Conservation (phyloP, 768 basidiomycete species). For the Calocybe cyanea region DNA sequence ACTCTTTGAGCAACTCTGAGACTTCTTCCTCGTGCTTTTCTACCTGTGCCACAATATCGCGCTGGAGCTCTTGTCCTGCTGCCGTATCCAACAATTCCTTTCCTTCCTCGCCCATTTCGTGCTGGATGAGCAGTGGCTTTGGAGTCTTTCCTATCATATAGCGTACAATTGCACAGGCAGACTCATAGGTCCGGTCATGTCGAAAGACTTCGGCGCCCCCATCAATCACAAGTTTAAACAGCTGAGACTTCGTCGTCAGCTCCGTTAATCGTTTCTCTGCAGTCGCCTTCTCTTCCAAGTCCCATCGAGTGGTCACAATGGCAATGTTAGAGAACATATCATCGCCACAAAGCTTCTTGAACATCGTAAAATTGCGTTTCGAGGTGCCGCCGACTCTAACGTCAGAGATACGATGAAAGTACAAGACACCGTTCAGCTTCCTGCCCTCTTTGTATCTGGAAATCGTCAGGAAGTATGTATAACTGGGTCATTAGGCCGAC, state of each 20-base stretch:
- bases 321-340: constrained; percentile 5
- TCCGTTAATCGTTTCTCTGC: background rate
- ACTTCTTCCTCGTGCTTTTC: constrained; percentile 31
- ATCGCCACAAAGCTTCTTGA: constrained; percentile 8
- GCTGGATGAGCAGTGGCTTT: background rate
- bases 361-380: constrained; percentile 8
- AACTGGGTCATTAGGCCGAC: background rate
- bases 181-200: background rate
- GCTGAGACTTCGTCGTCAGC: background rate
- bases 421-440: constrained; percentile 6
- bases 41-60: constrained; percentile 30
- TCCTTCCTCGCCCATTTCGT: constrained; percentile 30
- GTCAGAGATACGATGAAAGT: constrained; percentile 7
- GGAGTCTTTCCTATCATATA: background rate
- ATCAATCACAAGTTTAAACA: constrained; percentile 3
- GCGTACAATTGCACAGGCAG: background rate
- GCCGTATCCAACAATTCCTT: constrained; percentile 34
- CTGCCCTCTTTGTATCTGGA: background rate
- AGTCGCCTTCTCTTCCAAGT: background rate
- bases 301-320: constrained; percentile 8
- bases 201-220: background rate
- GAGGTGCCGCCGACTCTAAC: constrained; percentile 4
- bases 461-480: background rate
- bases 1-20: constrained; percentile 26
- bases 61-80: constrained; percentile 34